Conservation (phyloP, 495 filamentous ascomycete genomes). For the Daldinia concentrica region DNA sequence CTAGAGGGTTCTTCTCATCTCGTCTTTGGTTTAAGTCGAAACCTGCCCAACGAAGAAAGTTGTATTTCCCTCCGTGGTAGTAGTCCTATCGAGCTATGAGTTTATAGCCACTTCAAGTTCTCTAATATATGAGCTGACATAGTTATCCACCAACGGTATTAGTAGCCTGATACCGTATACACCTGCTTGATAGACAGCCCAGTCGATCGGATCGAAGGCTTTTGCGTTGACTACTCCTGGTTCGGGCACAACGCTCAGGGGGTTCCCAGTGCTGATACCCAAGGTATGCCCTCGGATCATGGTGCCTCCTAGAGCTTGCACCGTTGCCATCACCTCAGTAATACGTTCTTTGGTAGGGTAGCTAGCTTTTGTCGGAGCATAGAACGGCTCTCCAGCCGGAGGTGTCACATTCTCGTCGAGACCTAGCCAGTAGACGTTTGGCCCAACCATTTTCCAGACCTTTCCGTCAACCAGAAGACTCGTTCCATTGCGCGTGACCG, state of each 20-base stretch:
- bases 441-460: slow-evolving; percentile 60
- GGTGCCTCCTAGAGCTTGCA: slow-evolving; percentile 61
- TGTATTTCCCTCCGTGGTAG: slow-evolving; percentile 67
- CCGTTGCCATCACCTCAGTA: slow-evolving; percentile 62
- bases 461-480: slow-evolving; percentile 53
- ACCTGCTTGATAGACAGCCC: slow-evolving; percentile 63
- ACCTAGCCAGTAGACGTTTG: slow-evolving; percentile 67
- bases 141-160: slow-evolving; percentile 61
- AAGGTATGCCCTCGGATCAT: slow-evolving; percentile 64
- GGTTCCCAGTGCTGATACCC: slow-evolving; percentile 63
- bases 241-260: slow-evolving; percentile 58
- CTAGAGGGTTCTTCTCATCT: slow-evolving; percentile 51
- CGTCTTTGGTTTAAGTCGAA: slow-evolving; percentile 55
- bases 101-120: neutral
- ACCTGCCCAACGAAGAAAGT: slow-evolving; percentile 62
- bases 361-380: slow-evolving; percentile 57
- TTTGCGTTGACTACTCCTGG: slow-evolving; percentile 56
- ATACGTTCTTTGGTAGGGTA: slow-evolving; percentile 64
- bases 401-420: slow-evolving; percentile 67
- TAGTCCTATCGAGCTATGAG: slow-evolving; percentile 56
- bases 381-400: slow-evolving; percentile 58
- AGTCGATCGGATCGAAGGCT: slow-evolving; percentile 63
- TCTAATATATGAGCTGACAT: slow-evolving; percentile 42
- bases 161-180: slow-evolving; percentile 59
- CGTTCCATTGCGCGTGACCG: slow-evolving; percentile 55